phyloP scores from a whole-genome alignment of 179 eudicot species.

The Patellifolia procumbens region DNA sequence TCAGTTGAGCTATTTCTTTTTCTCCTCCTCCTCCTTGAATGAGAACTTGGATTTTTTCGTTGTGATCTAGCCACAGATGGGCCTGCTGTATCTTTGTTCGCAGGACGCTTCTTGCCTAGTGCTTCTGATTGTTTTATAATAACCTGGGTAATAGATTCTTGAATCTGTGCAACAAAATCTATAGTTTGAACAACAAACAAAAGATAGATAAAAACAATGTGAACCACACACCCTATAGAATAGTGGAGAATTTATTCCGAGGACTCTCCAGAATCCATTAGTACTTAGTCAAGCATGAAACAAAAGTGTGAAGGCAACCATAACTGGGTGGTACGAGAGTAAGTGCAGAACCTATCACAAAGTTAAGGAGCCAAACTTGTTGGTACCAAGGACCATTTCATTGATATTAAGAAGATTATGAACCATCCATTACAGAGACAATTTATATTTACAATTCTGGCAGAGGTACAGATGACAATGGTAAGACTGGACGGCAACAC shows the following conservation, averaged over 20 bases:
- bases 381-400: not conserved
- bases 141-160: slow-evolving; percentile 42
- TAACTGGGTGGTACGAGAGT: not conserved
- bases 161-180: slow-evolving; percentile 35
- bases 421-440: not conserved
- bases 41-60: slow-evolving; percentile 18
- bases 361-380: not conserved
- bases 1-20: slow-evolving; percentile 31
- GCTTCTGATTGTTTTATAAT: slow-evolving; percentile 43
- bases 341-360: not conserved
- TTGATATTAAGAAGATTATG: not conserved
- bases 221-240: not conserved
- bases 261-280: not conserved
- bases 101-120: slow-evolving; percentile 37
- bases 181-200: slow-evolving; percentile 11
- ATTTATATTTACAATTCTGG: not conserved
- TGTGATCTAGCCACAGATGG: slow-evolving; percentile 29
- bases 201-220: not conserved
- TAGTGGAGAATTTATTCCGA: not conserved
- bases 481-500: not conserved
- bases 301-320: not conserved
- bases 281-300: too few relatives aligned
- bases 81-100: slow-evolving; percentile 28
- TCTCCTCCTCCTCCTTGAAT: slow-evolving; percentile 33
- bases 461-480: not conserved